These are phyloP conservation scores for Prorocentrum cordatum DNA, from an alignment of 169 alveolate genomes.

Conservation along the genomic window DNA sequence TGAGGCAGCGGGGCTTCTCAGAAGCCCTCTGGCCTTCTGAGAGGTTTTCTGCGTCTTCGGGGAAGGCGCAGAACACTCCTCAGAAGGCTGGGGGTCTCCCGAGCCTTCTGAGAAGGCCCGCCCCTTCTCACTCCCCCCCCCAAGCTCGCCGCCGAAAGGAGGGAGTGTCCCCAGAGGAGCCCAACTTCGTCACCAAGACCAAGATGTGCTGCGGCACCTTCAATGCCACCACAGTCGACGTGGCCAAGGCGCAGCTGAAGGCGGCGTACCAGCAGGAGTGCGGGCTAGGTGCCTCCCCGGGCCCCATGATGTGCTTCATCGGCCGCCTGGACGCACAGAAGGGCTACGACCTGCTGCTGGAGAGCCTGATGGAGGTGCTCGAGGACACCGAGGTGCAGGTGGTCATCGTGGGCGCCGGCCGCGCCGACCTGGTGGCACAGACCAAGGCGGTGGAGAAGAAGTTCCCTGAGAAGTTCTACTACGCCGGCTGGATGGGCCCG, in stretches of 20 bases:
- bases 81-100: no score
- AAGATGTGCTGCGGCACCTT: constrained; percentile 14
- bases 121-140: no score
- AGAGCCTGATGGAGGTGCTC: constrained; percentile 26
- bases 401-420: constrained; percentile 41
- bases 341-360: constrained; percentile 52
- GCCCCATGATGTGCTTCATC: constrained; percentile 30
- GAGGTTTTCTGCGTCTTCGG: no score
- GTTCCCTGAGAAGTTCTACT: constrained; percentile 23
- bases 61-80: no score
- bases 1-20: no score
- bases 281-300: background rate
- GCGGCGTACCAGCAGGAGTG: constrained; percentile 21
- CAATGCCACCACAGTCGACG: background rate
- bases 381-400: constrained; percentile 41
- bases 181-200: constrained; percentile 28
- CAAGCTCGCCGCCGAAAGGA: no score
- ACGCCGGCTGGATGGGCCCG: constrained; percentile 44
- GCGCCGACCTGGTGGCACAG: constrained; percentile 45
- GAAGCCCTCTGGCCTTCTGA: no score
- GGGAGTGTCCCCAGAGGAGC: constrained; percentile 6
- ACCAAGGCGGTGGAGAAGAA: constrained; percentile 36
- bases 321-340: constrained; percentile 57
- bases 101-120: no score
- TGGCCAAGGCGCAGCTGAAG: background rate